Percentiles rank a stretch among this genome's conserved stretches.
These are phyloP conservation scores for Lyophyllum atratum DNA, from an alignment of 768 basidiomycete species.

Conservation along the genomic window DNA sequence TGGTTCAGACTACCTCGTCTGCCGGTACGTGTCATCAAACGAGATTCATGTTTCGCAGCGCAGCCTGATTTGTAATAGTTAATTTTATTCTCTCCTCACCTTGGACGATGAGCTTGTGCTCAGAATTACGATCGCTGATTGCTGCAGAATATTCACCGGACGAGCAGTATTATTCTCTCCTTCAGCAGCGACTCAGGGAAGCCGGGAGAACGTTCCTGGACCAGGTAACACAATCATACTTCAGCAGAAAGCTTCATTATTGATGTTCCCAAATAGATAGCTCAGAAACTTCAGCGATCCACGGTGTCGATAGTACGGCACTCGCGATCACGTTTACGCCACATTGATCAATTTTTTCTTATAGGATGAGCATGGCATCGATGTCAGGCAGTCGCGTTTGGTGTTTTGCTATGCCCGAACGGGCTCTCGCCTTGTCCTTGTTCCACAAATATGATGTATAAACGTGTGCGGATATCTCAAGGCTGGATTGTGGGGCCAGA, in stretches of 20 bases:
- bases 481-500: conserved; percentile 1
- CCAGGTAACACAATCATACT: conserved; percentile 21
- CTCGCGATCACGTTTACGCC: no score
- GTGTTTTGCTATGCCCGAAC: conserved; percentile 10
- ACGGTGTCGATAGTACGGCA: neutral
- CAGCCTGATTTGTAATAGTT: conserved; percentile 16
- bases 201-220: conserved; percentile 26
- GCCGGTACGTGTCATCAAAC: conserved; percentile 25
- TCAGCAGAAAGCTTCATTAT: neutral
- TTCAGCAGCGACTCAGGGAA: conserved; percentile 32
- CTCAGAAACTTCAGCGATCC: neutral
- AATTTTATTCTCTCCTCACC: conserved; percentile 40
- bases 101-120: conserved; percentile 50
- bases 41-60: neutral
- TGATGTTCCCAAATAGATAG: neutral
- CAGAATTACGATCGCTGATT: conserved; percentile 35
- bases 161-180: conserved; percentile 25
- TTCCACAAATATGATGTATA: neutral
- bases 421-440: conserved; percentile 15
- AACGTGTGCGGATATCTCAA: neutral
- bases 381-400: conserved; percentile 1
- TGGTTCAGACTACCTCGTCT: conserved; percentile 30
- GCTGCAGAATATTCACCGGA: conserved; percentile 9
- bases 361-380: conserved; percentile 6
- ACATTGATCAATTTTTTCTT: neutral